Evolutionary conservation across 2,329 filamentous ascomycete genomes (phyloP).

Genomic region (Sclerotinia spermophila): DNA sequence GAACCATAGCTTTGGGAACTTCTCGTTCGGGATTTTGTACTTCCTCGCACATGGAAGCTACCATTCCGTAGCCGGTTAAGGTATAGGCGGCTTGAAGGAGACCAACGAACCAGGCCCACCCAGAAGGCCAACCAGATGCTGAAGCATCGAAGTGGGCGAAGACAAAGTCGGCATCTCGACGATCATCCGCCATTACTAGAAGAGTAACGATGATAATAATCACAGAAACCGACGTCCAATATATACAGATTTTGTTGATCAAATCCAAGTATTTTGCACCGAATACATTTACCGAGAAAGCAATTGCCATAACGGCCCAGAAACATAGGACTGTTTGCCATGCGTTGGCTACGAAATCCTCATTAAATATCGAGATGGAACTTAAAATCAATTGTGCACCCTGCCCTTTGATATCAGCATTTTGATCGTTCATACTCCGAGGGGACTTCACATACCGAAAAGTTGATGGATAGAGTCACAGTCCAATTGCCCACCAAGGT

Average conservation of each 20-base stretch:
- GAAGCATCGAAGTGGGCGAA: conserved; percentile 67
- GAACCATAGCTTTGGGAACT: conserved; percentile 67
- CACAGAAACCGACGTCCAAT: conserved; percentile 64
- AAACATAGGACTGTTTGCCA: conserved; percentile 71
- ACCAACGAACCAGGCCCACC: conserved; percentile 71
- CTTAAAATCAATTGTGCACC: conserved; percentile 60
- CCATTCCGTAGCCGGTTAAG: conserved; percentile 37
- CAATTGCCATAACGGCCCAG: conserved; percentile 66
- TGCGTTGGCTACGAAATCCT: conserved; percentile 61
- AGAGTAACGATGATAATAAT: conserved; percentile 64
- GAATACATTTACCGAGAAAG: conserved; percentile 63
- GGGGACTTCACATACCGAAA: conserved; percentile 12
- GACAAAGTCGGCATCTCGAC: conserved; percentile 59
- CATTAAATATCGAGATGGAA: conserved; percentile 66
- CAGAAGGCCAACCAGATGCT: conserved; percentile 60
- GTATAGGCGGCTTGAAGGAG: conserved; percentile 61
- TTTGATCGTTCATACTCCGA: not conserved
- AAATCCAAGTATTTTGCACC: conserved; percentile 58
- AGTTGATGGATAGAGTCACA: conserved; percentile 51
- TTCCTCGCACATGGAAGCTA: conserved; percentile 69
- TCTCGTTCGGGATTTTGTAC: conserved; percentile 65
- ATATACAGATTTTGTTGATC: conserved; percentile 71
- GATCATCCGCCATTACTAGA: conserved; percentile 52
- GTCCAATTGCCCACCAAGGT: conserved; percentile 74
- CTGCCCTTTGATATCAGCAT: conserved; percentile 43